Conservation (phyloP, 129 eudicot species). For the Flaveria bidentis region DNA sequence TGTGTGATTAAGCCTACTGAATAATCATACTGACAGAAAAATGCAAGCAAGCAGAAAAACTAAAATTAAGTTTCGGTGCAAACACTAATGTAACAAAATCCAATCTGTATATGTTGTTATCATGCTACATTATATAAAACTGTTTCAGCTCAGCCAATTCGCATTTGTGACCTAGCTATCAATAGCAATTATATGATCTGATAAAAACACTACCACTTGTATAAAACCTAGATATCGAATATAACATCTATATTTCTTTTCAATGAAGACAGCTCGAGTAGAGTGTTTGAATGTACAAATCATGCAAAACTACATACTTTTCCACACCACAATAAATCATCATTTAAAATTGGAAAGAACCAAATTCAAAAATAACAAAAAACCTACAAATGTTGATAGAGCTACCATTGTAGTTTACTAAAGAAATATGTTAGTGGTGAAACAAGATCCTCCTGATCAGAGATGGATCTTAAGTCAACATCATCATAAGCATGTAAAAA, state of each 20-base stretch:
- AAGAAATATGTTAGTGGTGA: not conserved
- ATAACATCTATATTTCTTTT: not conserved
- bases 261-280: not conserved
- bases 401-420: not conserved
- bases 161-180: not conserved
- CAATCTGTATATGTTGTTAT: not conserved
- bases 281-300: not conserved
- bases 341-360: not conserved
- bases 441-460: not conserved
- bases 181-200: constrained; percentile 10
- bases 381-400: not conserved
- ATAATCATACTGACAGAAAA: not conserved
- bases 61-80: not conserved
- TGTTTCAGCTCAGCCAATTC: not conserved
- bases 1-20: not conserved
- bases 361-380: not conserved
- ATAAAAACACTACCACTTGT: not conserved
- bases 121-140: not conserved
- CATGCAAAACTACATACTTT: not conserved
- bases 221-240: not conserved
- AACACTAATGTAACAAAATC: not conserved
- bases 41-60: not conserved
- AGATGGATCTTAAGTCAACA: not conserved
- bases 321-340: not conserved
- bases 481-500: not conserved